Base-by-base conservation (phyloP, 2,329 filamentous ascomycete species). In the Reticulascus tulasneorum region DNA sequence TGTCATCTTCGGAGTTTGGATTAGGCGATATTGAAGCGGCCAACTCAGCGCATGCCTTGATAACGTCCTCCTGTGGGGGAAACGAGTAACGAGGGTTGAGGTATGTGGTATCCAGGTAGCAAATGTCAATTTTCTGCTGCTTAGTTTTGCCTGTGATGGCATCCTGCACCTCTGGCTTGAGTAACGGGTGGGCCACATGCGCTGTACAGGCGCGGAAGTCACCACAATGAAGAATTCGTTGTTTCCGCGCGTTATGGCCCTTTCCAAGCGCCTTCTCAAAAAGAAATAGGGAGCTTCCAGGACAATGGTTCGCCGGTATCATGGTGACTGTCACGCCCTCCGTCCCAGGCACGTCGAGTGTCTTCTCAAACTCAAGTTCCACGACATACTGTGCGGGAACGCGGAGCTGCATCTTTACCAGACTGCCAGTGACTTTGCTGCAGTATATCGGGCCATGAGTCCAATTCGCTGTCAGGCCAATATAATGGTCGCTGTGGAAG, bases 401-500 rank as follows among this genome's bases (percentile, higher is more conserved):
- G 27, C 79, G 77, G 7, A 98, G 70, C 59, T 96, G 90, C 50
- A 85, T 85, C 42, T 83, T 82, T 22, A 97, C 87, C 3, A 98
- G 72, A 51, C 94, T 94, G 1, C 78, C 93, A 0, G 93, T 98
- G 11, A 95, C 86, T 48, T 81, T 84, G 55, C 91, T 97, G 66
- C 93, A 97, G 54, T 95, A 98, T 31, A 98, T 97, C 1, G 90
- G 91, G 0, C 93, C 93, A 56, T 98, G 90, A 24, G 71, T 79
- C 93, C 93, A 98, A 21, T 74, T 87, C 7, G 85, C 80, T 9
- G 87, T 93, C 9, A 98, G 67, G 3, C 93, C 93, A 22, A 96
- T 81, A 51, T 98, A 98, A 56, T 98, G 93, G 56, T 98, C 93
- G 52, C 89, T 96, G 60, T 98, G 93, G 49, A 97, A 98, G 56